Evolutionary conservation across 2,329 filamentous ascomycete genomes (phyloP).

Genomic region (Exophiala mesophila): DNA sequence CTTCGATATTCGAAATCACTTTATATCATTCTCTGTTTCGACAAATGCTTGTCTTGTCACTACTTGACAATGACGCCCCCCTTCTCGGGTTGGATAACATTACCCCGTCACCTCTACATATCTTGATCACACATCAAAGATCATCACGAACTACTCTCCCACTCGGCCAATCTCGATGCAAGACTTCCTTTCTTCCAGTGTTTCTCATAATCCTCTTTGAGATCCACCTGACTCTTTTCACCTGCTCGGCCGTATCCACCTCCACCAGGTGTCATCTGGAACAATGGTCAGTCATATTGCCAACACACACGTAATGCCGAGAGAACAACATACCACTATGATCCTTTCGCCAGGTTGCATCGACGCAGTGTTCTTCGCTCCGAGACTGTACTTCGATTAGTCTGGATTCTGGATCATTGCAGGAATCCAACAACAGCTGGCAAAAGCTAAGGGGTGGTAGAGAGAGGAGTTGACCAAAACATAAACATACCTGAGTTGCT

Average conservation of each 20-base stretch:
- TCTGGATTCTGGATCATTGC: too few species aligned
- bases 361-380: slow-evolving; percentile 58
- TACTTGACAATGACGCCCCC: too few species aligned
- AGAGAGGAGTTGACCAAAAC: too few species aligned
- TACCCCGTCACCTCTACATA: too few species aligned
- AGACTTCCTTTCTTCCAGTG: slow-evolving; percentile 59
- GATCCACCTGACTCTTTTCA: slow-evolving; percentile 48
- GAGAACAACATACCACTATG: slow-evolving; percentile 55
- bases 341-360: slow-evolving; percentile 58
- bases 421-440: too few species aligned
- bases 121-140: too few species aligned
- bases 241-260: slow-evolving; percentile 49
- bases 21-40: too few species aligned
- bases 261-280: slow-evolving; percentile 38
- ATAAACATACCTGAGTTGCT: slow-evolving; percentile 41
- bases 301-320: too few species aligned
- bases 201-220: slow-evolving; percentile 53
- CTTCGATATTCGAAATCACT: too few species aligned
- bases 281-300: slow-evolving; percentile 5
- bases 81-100: too few species aligned
- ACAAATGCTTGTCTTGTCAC: too few species aligned
- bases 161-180: slow-evolving; percentile 43
- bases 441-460: too few species aligned
- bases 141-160: slow-evolving; percentile 45
- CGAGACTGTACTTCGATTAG: slow-evolving; percentile 45